Conservation (phyloP, 192 early-diverging fungal species). For the Powellomyces hirtus region DNA sequence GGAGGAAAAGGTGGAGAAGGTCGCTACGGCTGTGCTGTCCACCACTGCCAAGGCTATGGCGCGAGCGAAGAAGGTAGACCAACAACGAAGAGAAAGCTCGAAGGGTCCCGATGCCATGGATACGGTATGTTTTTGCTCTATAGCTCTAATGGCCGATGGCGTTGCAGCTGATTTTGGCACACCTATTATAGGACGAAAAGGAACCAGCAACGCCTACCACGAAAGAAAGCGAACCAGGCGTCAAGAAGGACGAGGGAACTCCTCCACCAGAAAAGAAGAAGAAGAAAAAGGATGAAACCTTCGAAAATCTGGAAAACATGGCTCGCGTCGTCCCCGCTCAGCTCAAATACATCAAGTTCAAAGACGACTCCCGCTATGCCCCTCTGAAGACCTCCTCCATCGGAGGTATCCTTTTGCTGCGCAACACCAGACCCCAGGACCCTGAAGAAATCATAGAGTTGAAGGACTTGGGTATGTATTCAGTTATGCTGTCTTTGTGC, state of each 20-base stretch:
- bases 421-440: conserved; percentile 78
- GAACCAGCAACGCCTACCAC: conserved; percentile 30
- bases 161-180: too few species aligned
- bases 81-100: conserved; percentile 55
- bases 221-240: conserved; percentile 43
- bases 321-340: conserved; percentile 85
- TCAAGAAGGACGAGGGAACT: conserved; percentile 45
- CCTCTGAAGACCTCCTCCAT: conserved; percentile 70
- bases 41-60: conserved; percentile 93
- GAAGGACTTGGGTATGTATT: conserved; percentile 21
- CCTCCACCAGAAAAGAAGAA: conserved; percentile 41
- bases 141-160: too few species aligned
- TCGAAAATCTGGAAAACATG: conserved; percentile 81
- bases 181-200: conserved; percentile 49
- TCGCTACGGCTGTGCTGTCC: conserved; percentile 92
- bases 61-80: conserved; percentile 66
- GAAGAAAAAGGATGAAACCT: conserved; percentile 72
- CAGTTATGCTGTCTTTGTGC: neutral
- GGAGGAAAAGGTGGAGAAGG: conserved; percentile 78
- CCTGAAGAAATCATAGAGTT: conserved; percentile 75
- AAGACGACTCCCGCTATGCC: conserved; percentile 80
- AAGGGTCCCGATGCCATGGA: conserved; percentile 58
- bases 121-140: conserved; percentile 18
- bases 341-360: conserved; percentile 81
- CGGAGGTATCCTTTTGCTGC: conserved; percentile 87